Evolutionary conservation across 2,329 filamentous ascomycete genomes (phyloP), one percentile per base, ranked within the genome.

Genomic region (Claviceps quebecensis): DNA sequence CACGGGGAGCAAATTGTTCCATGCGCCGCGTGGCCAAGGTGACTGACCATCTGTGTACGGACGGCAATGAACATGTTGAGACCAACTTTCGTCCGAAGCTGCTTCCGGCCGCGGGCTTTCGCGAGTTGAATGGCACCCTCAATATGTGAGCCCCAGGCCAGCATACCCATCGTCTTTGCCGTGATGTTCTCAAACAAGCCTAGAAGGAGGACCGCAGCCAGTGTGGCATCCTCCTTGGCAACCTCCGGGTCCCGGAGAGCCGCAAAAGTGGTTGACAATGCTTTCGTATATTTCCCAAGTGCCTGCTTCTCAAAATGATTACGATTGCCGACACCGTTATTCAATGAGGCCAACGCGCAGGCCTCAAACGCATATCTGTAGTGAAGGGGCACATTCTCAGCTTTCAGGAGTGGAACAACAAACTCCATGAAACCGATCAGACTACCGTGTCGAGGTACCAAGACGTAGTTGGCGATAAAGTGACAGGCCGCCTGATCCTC

Each of bases 71-170:
- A 83, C 14, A 83, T 68, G 51, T 72, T 68, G 36, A 75, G 61
- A 0, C 78, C 80, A 2, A 70, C 66, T 60, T 72, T 74, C 14
- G 75, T 78, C 43, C 67, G 66, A 9, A 80, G 60, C 57, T 80
- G 77, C 55, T 75, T 72, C 57, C 71, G 73, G 4, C 78, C 77
- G 45, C 80, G 72, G 9, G 74, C 71, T 60, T 76, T 78, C 50
- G 80, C 76, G 1, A 83, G 67, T 56, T 79, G 74, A 36, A 82
- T 74, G n/a, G 80, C 80, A 3, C 78, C 80, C 54, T 81, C 76
- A n/a, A 78, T 73, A 57, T 83, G 80, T 9, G 78, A 78, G 4
- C 77, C 77, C 80, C 80, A 83, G 1, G 78, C 77, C 51, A 74
- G 66, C 60, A 75, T 73, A 37, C 72, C 75, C 48, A 76, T 64